Evolutionary conservation across 1,284 basidiomycete genomes (phyloP).

Genomic region (Neonothopanus nambi): DNA sequence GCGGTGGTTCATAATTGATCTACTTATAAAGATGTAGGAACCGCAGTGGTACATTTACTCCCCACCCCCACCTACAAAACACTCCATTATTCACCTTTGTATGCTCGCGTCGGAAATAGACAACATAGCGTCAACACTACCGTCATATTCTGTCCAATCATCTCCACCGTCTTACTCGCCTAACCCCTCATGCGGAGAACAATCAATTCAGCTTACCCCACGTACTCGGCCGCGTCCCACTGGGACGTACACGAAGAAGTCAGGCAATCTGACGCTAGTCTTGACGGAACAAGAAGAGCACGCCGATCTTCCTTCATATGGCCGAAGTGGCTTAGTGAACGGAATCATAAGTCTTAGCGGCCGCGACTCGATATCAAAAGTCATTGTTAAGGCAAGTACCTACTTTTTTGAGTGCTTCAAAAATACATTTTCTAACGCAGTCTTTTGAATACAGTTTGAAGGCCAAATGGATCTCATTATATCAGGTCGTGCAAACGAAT

Average conservation of each 20-base stretch:
- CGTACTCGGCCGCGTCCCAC: constrained; percentile 26
- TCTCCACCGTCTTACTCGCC: constrained; percentile 41
- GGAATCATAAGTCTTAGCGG: constrained; percentile 43
- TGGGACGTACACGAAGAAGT: constrained; percentile 35
- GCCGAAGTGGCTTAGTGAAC: constrained; percentile 29
- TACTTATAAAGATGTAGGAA: too few relatives aligned
- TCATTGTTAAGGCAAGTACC: constrained; percentile 44
- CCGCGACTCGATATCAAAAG: constrained; percentile 38
- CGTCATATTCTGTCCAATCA: constrained; percentile 37
- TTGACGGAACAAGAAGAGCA: constrained; percentile 41
- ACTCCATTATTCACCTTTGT: not conserved
- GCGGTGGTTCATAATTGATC: too few relatives aligned
- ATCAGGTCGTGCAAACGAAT: constrained; percentile 38
- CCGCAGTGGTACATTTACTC: not conserved
- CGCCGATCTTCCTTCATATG: constrained; percentile 35
- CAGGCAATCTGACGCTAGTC: constrained; percentile 33
- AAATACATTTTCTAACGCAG: too few relatives aligned
- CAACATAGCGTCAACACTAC: constrained; percentile 23
- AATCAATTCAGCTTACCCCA: constrained; percentile 37
- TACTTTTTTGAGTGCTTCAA: constrained; percentile 13
- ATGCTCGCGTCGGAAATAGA: constrained; percentile 8
- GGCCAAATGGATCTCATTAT: constrained; percentile 46
- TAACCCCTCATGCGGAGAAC: constrained; percentile 37
- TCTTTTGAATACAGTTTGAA: constrained; percentile 48
- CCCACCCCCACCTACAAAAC: not conserved